Base-by-base conservation (phyloP, 805 yeast species). In the Zygosaccharomyces bailii region DNA sequence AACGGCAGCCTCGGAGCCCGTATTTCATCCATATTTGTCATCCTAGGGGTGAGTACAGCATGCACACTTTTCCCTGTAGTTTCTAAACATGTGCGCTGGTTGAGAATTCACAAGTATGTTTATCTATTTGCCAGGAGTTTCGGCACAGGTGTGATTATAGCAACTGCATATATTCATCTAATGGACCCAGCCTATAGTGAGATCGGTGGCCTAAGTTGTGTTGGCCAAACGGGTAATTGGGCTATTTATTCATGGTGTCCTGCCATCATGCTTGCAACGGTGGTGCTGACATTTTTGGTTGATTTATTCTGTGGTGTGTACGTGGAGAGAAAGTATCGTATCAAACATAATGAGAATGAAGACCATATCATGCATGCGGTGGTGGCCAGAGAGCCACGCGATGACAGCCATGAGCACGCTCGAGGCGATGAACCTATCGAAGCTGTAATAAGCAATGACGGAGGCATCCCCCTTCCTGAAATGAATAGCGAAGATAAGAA, bases 61-160 rank as follows among this genome's bases (percentile, higher is more conserved):
- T 74, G 73, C 16, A 53, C 75, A 49, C 62, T 72, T 37, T 66
- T 75, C 49, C 80, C 79, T 2, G 54, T 75, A 7, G 50, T 74
- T 27, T 64, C 75, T 2, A 67, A 71, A 29, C 60, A 63, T 43
- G 66, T 66, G 48, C 62, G 69, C 5, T 60, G 67, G 50, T 55
- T 74, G 37, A 62, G 67, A 43, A 43, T 79, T 63, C 79, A 86
- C 55, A 39, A 46, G 18, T 53, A 49, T 30, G 53, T 53, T 16
- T 60, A 56, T 36, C 42, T 49, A 5, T 46, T 52, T 33, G 49
- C 68, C 56, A 18, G 55, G 60, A 76, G 72, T 67, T 82, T 82
- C 55, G 91, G 91, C 54, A 74, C 87, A 4, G 91, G 91, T 42
- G 90, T 84, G 36, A 84, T 84, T 53, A 69, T 84, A 3, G 84